A percentile compares a stretch with the other conserved stretches of the same genome.
Conservation (phyloP, 306 rosid genomes). For the Gastrolobium bilobum region DNA sequence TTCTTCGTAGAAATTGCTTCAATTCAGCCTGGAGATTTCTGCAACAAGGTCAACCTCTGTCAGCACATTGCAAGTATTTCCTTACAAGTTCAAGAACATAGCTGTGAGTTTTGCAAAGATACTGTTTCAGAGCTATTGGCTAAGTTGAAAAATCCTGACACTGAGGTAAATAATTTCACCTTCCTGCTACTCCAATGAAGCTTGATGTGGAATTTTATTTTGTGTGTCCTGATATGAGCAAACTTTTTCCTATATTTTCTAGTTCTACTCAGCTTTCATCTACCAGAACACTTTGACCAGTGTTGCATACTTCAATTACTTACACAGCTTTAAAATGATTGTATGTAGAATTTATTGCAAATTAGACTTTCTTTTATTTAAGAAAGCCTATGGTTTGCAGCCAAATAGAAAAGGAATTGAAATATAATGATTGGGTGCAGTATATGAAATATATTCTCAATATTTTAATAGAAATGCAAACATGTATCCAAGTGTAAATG, state of each 20-base stretch:
- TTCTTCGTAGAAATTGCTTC: conserved; percentile 73
- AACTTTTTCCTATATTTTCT: conserved; percentile 10
- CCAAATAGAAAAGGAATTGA: neutral
- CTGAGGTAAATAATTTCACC: conserved; percentile 63
- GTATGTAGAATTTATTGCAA: conserved; percentile 11
- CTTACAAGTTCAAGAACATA: conserved; percentile 64
- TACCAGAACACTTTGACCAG: neutral
- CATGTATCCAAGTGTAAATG: neutral
- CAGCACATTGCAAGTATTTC: conserved; percentile 58
- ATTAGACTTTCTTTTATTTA: conserved; percentile 21
- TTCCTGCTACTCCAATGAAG: conserved; percentile 14
- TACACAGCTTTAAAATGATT: conserved; percentile 1
- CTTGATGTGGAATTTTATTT: conserved; percentile 28
- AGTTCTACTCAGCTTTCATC: neutral
- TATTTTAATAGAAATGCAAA: conserved; percentile 4
- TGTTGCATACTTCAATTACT: conserved; percentile 9
- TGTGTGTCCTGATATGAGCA: conserved; percentile 21
- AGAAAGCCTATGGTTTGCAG: conserved; percentile 20
- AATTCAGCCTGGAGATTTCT: conserved; percentile 69
- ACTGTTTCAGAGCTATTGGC: conserved; percentile 64
- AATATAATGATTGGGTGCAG: neutral
- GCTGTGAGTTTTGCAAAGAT: conserved; percentile 76
- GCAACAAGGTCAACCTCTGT: conserved; percentile 78
- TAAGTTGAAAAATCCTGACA: conserved; percentile 84
- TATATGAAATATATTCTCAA: conserved; percentile 1